Evolutionary conservation across 75 land plant species (phyloP).

Genomic region (Azolla pinnata): DNA sequence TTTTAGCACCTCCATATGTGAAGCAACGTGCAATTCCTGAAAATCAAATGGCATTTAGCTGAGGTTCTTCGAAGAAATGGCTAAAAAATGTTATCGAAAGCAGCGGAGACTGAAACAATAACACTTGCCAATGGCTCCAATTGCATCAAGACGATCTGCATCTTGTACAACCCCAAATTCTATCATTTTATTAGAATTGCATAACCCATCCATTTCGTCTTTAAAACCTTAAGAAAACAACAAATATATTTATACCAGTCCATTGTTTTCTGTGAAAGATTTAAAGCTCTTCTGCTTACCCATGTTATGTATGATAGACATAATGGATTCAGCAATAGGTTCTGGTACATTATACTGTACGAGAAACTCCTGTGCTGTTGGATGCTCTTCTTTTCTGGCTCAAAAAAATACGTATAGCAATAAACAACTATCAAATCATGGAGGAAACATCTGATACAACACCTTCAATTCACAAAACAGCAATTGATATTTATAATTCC

Average conservation of each 20-base stretch:
- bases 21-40: slow-evolving; percentile 95
- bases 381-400: slow-evolving; percentile 19
- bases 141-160: slow-evolving; percentile 97
- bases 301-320: slow-evolving; percentile 61
- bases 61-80: no score
- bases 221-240: slow-evolving; percentile 58
- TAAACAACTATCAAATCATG: no score
- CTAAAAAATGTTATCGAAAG: no score
- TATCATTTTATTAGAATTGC: slow-evolving; percentile 11
- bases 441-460: no score
- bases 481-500: no score
- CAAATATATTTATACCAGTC: not conserved
- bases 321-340: slow-evolving; percentile 30
- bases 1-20: slow-evolving; percentile 87
- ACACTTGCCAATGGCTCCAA: slow-evolving; percentile 78
- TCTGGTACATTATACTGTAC: slow-evolving; percentile 52
- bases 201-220: slow-evolving; percentile 47
- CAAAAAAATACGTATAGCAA: no score
- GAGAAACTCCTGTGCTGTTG: slow-evolving; percentile 58
- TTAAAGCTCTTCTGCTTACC: slow-evolving; percentile 51
- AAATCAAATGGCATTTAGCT: no score
- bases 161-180: slow-evolving; percentile 94
- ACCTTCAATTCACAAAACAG: no score
- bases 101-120: no score
- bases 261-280: not conserved